Evolutionary conservation across 2,329 filamentous ascomycete species (phyloP), one percentile per base, ranked within the genome.

Genomic region (Zopfia rhizophila): DNA sequence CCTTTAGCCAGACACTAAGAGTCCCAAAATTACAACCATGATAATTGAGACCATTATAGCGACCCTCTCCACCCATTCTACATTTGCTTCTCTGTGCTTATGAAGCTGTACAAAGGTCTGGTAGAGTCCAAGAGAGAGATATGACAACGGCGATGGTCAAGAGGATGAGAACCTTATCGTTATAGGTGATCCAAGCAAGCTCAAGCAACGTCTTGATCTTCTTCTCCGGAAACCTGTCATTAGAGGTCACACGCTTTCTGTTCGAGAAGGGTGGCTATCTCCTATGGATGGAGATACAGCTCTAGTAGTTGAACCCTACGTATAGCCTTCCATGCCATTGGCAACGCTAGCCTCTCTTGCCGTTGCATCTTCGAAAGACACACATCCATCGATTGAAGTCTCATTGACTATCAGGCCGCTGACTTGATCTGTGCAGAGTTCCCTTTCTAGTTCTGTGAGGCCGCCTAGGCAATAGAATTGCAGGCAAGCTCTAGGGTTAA

Each of bases 61-160:
- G n/a, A 90, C 83, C 52, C 87, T 87, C 68, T 90, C 88, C 3
- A 90, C 85, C 88, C 88, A 90, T 65, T 89, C 84, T n/a, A 88
- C 82, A 25, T 79, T 72, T 4, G 75, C 68, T 3, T 67, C 61
- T 4, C 68, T 72, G 4, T 68, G 63, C 7, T 56, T 53, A 22
- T 69, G 69, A 38, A 72, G 27, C 55, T 75, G 48, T 16, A 77
- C 77, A 5, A 84, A 74, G 2, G 82, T 81, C 63, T 87, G 79
- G 56, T 89, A 89, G 5, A 89, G 72, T 12, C 86, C 86, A 13
- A 89, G 72, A 8, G 82, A 89, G 70, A 1, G 86, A 89, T 10
- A 89, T 76, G 13, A 85, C 72, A 2, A 86, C 86, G 10, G 86
- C 86, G 29, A 82, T 77, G 0, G 84, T 86, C 48, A 89, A 70